Evolutionary conservation across 805 yeast species (phyloP), one percentile per base, ranked within the genome.

Genomic region (Suhomyces kilbournensis): DNA sequence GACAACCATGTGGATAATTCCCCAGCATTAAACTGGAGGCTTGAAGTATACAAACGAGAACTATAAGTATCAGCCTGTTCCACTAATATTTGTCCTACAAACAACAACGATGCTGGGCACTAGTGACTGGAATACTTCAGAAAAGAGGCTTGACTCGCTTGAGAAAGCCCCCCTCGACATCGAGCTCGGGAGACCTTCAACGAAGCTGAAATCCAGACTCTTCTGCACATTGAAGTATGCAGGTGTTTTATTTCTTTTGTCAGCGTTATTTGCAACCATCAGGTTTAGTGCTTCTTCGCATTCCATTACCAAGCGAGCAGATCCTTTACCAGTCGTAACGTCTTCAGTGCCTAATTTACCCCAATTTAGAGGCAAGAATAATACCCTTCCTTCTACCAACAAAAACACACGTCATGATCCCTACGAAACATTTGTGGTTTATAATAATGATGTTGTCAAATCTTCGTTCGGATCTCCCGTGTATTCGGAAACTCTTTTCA

Each of bases 401-500:
- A n/a, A n/a, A n/a, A n/a, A n/a, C n/a, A n/a, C n/a, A n/a, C n/a
- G n/a, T n/a, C n/a, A 44, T 30, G 15, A 35, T 17, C 15, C 39
- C 23, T 26, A 19, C 17, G 63, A 62, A 42, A 53, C 59, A 40
- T 53, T 63, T 23, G 52, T 57, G 3, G 65, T 64, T 3, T 56
- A 59, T 22, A 50, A 53, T n/a, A 60, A 65, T 1, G 54, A 55
- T 20, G 49, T 54, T 15, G 59, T 62, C 19, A 48, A 49, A 12
- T 28, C 49, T 6, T 47, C 53, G 17, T 61, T 60, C 44, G 64
- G 64, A 3, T 42, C 53, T 14, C 73, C 81, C 0, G 78, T 83
- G 0, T 68, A 68, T 54, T 63, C 75, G 2, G 71, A 74, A 22
- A 48, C 59, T 2, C 58, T 84, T 17, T 56, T 84, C 15, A 66